Evolutionary conservation across 495 filamentous ascomycete species (phyloP).

Genomic region (Parachaetomium inaequale): DNA sequence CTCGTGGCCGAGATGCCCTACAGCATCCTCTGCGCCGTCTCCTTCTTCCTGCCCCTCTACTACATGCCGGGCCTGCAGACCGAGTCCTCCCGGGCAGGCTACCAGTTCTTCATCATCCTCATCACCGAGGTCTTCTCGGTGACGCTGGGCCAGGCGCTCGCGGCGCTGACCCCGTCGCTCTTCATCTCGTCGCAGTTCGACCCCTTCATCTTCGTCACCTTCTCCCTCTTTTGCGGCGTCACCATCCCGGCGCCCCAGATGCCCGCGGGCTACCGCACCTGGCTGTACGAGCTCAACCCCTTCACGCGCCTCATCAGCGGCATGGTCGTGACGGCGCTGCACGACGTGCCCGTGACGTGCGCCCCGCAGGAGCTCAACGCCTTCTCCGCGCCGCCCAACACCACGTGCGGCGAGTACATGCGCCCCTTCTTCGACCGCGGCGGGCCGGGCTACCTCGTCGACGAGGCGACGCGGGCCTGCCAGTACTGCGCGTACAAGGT

Average conservation of each 20-base stretch:
- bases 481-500: constrained; percentile 74
- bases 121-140: constrained; percentile 76
- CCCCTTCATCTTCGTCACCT: constrained; percentile 74
- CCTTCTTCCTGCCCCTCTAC: constrained; percentile 73
- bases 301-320: constrained; percentile 80
- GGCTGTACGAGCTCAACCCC: constrained; percentile 80
- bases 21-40: constrained; percentile 65
- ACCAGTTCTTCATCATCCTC: constrained; percentile 78
- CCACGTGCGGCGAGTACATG: constrained; percentile 73
- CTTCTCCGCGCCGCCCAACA: constrained; percentile 57
- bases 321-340: constrained; percentile 71
- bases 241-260: constrained; percentile 72
- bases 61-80: constrained; percentile 64
- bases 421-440: constrained; percentile 57
- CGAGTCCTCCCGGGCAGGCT: constrained; percentile 60
- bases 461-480: constrained; percentile 59
- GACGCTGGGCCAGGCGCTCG: constrained; percentile 64
- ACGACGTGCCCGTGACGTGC: constrained; percentile 60
- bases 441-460: constrained; percentile 67
- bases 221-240: constrained; percentile 81
- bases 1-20: constrained; percentile 76
- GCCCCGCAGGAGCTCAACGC: constrained; percentile 51
- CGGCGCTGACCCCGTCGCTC: constrained; percentile 63
- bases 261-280: constrained; percentile 71
- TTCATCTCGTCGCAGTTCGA: constrained; percentile 72